Evolutionary conservation across 2,329 filamentous ascomycete genomes (phyloP).

Genomic region (Emmonsiellopsis sp.): DNA sequence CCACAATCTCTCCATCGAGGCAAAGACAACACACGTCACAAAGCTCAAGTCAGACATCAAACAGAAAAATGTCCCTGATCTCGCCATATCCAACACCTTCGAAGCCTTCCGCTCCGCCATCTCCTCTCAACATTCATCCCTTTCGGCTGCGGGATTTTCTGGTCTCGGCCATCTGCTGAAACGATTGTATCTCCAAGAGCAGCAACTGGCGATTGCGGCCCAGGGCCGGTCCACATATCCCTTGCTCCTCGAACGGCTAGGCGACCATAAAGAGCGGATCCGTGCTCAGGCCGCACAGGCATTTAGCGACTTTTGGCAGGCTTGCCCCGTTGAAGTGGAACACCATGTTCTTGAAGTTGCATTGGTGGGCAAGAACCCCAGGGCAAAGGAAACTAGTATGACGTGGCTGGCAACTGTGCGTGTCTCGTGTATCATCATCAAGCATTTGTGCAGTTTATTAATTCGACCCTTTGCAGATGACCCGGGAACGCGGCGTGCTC

Average conservation of each 20-base stretch:
- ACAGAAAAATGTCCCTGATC: slow-evolving; percentile 78
- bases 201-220: slow-evolving; percentile 59
- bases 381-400: slow-evolving; percentile 77
- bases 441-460: not conserved
- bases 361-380: slow-evolving; percentile 69
- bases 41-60: slow-evolving; percentile 82
- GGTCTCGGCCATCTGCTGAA: slow-evolving; percentile 82
- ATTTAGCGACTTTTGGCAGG: slow-evolving; percentile 66
- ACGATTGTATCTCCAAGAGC: slow-evolving; percentile 74
- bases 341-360: slow-evolving; percentile 67
- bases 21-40: slow-evolving; percentile 63
- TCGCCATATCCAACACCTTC: slow-evolving; percentile 62
- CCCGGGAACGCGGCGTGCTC: slow-evolving; percentile 65
- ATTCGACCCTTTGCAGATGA: slow-evolving; percentile 50
- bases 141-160: slow-evolving; percentile 77
- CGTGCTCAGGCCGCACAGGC: slow-evolving; percentile 65
- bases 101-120: slow-evolving; percentile 72
- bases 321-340: slow-evolving; percentile 66
- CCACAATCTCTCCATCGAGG: slow-evolving; percentile 59
- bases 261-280: slow-evolving; percentile 80
- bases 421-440: slow-evolving; percentile 9
- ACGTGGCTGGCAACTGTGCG: slow-evolving; percentile 71
- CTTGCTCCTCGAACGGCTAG: slow-evolving; percentile 72
- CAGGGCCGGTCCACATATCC: slow-evolving; percentile 64
- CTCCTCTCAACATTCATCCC: slow-evolving; percentile 63